These are phyloP conservation scores for Phylloporus rhodoxanthus DNA, from an alignment of 768 basidiomycete genomes.

Conservation along the genomic window DNA sequence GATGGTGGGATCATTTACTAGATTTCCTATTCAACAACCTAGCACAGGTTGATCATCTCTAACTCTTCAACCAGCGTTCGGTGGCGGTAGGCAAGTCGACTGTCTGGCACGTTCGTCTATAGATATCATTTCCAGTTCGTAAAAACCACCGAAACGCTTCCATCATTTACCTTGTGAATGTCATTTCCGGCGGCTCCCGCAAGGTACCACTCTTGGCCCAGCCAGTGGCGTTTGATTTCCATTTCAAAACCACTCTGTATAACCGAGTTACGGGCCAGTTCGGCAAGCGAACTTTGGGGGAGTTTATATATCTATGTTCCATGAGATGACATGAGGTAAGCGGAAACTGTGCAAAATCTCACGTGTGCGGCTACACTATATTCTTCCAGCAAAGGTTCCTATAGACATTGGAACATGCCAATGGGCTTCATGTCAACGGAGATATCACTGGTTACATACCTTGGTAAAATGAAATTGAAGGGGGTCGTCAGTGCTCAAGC, in stretches of 20 bases:
- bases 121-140: slow-evolving; percentile 2
- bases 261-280: slow-evolving; percentile 97
- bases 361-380: slow-evolving; percentile 98
- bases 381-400: slow-evolving; percentile 95
- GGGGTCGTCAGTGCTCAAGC: slow-evolving; percentile 92
- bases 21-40: not conserved
- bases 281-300: slow-evolving; percentile 89
- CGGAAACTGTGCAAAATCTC: slow-evolving; percentile 21
- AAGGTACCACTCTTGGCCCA: slow-evolving; percentile 90
- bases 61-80: slow-evolving; percentile 85
- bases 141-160: not conserved
- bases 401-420: not conserved
- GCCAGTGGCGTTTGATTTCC: slow-evolving; percentile 94
- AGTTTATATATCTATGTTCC: slow-evolving; percentile 83
- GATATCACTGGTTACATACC: slow-evolving; percentile 35
- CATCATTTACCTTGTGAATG: slow-evolving; percentile 74
- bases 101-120: slow-evolving; percentile 96
- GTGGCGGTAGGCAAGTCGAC: slow-evolving; percentile 85
- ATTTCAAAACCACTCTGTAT: slow-evolving; percentile 97
- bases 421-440: not conserved
- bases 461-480: slow-evolving; percentile 99
- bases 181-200: slow-evolving; percentile 93
- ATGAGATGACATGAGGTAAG: not conserved
- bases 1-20: not conserved
- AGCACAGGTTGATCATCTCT: slow-evolving; percentile 47